These are phyloP conservation scores for Rhinocladiella similis DNA, from an alignment of 2,329 filamentous ascomycete genomes.

Conservation along the genomic window DNA sequence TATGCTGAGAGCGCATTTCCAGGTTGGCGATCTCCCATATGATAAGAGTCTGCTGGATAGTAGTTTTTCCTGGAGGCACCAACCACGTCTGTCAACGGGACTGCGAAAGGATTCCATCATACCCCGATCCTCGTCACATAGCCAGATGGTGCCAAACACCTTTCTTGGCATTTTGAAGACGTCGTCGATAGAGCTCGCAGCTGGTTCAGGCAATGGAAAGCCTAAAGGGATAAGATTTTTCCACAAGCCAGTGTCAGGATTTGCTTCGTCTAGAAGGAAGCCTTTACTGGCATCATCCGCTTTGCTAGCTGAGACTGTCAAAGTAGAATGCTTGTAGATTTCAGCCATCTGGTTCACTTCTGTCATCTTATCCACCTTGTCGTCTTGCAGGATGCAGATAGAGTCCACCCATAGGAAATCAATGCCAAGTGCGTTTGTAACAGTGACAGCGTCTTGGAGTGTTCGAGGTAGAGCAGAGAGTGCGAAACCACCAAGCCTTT, in stretches of 20 bases:
- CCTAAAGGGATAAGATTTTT: too few relatives aligned
- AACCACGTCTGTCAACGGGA: background rate
- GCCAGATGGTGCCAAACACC: background rate
- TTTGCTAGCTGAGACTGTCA: conserved; percentile 29
- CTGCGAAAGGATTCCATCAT: background rate
- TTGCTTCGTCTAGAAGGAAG: too few relatives aligned
- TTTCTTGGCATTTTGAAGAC: background rate
- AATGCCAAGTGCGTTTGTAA: conserved; percentile 29
- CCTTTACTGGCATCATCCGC: background rate
- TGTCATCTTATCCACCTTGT: conserved; percentile 28
- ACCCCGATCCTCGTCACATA: background rate
- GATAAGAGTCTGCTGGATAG: background rate
- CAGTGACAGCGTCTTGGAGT: conserved; percentile 30
- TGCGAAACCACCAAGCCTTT: background rate
- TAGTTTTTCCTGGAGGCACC: background rate
- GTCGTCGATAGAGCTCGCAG: conserved; percentile 10
- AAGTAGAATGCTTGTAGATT: conserved; percentile 29
- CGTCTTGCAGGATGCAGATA: conserved; percentile 36
- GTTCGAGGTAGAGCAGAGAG: conserved; percentile 26
- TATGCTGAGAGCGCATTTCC: background rate
- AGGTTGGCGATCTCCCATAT: background rate
- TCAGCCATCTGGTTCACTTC: conserved; percentile 30
- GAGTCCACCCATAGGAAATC: conserved; percentile 36
- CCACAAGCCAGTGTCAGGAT: too few relatives aligned
- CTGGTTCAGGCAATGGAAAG: background rate